Conservation (phyloP, 2,329 filamentous ascomycete species). For the Pseudogymnoascus sp. region DNA sequence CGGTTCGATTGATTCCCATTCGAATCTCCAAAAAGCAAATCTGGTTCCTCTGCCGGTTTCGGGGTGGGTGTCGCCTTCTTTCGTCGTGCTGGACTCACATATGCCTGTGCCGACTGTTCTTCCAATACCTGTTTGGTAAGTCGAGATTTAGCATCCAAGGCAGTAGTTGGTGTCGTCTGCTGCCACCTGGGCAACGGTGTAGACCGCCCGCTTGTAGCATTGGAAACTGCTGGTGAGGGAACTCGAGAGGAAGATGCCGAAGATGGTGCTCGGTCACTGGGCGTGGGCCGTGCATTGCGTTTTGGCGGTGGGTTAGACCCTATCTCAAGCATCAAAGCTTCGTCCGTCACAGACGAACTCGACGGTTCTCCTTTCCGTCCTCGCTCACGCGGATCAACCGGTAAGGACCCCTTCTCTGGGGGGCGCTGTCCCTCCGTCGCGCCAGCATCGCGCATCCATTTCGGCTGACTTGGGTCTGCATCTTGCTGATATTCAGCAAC, state of each 20-base stretch:
- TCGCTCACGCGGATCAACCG: conserved; percentile 25
- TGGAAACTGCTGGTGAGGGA: conserved; percentile 42
- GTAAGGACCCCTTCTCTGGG: conserved; percentile 31
- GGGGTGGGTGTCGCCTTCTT: conserved; percentile 49
- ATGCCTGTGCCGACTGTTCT: conserved; percentile 72
- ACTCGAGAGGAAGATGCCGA: conserved; percentile 32
- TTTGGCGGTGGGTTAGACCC: conserved; percentile 47
- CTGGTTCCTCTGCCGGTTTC: conserved; percentile 40
- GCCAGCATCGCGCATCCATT: conserved; percentile 79
- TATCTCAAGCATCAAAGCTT: conserved; percentile 72
- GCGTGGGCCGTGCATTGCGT: conserved; percentile 22
- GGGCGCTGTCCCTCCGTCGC: conserved; percentile 24
- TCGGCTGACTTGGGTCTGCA: conserved; percentile 72
- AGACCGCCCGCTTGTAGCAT: conserved; percentile 34
- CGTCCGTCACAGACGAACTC: conserved; percentile 45
- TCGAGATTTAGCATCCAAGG: conserved; percentile 46
- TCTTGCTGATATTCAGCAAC: conserved; percentile 76
- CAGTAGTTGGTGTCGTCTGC: conserved; percentile 35
- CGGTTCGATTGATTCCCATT: neutral
- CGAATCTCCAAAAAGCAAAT: conserved; percentile 52
- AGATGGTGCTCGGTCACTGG: conserved; percentile 17
- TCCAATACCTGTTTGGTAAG: conserved; percentile 68
- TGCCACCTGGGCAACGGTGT: conserved; percentile 52
- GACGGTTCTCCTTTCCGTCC: conserved; percentile 15
- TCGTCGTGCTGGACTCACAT: conserved; percentile 77